Evolutionary conservation across 345 rosid species (phyloP), one percentile per base, ranked within the genome.

Genomic region (Citrus cavaleriei): DNA sequence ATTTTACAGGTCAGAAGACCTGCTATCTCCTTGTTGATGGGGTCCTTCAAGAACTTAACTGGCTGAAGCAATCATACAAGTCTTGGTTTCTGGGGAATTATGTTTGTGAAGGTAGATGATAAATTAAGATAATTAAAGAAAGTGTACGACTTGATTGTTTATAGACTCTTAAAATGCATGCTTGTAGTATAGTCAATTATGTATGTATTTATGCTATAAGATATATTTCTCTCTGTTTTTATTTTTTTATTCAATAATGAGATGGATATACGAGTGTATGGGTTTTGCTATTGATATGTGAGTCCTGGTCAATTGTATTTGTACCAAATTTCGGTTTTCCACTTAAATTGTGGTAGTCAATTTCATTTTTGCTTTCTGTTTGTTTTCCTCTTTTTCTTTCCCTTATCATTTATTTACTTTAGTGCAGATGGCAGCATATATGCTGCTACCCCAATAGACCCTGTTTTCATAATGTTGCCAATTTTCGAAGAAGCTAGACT

Each of bases 81-180:
- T 95, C 99, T 77, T 95, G 99, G 99, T 92, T 95, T 83, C 72
- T 93, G 13, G 98, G 99, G 72, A 91, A 92, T 82, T 93, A 92
- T 81, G 83, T 92, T 71, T 90, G 85, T 76, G 82, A 90, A 89
- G 99, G 99, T 92, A 83, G 37, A 46, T 61, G n/a, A 30, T 38
- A 6, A n/a, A 63, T 46, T 70, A 19, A 21, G 14, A 4, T 63
- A 49, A 21, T 19, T 32, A 7, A 25, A 49, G 7, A 76, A 35
- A 35, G 37, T 35, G 37, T 0, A 6, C 10, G 21, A 74, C 10
- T 27, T 16, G 16, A 27, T 74, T 73, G 37, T 55, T 27, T 70
- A 6, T 32, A 18, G 30, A 70, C 61, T 54, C 0, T 54, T 51
- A 8, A 69, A 71, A 13, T 22, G 25, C 58, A 57, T 42, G 46